Evolutionary conservation across 371 early-diverging fungal species (phyloP), one percentile per base, ranked within the genome.

Genomic region (Haplosporangium sp.): DNA sequence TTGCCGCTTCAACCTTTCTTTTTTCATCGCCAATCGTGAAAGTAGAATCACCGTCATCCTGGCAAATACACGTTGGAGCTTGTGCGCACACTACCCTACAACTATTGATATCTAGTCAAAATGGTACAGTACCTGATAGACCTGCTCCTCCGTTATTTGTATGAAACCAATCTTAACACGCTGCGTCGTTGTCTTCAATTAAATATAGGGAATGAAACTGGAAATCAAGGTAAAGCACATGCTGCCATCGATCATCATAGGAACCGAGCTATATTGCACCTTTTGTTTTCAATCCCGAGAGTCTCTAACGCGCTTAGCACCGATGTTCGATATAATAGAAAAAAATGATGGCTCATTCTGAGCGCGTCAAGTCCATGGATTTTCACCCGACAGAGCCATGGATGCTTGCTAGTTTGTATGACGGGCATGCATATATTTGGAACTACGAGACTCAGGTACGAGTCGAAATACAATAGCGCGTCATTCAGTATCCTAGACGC

Each of bases 331-430:
- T n/a, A n/a, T n/a, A 5, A 36, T 71, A 91, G 91, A 87, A 88
- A 82, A 91, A 89, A 76, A 83, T 94, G 50, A 81, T 92, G 65
- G 91, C 94, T 75, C 93, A 95, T 74, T 96, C 97, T 36, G 97
- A 96, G 83, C 93, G 99, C 81, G 98, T 99, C 64, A 99, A 99
- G 86, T 93, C 95, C 65, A 91, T 99, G 63, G 99, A 99, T 85
- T 95, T 99, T 82, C 99, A 99, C 85, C 99, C 99, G 18, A 96
- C 98, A 29, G 97, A 99, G 82, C 99, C 99, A 45, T 99, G 99
- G 99, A 87, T 99, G 48, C 86, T 99, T 59, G 93, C 96, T 29
- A 92, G 95, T 67, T 93, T 99, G 68, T 99, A 99, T 85, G 96
- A 96, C 82, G 99, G 99, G 59, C 92, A 95, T 59, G 95, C 97